Evolutionary conservation across 495 filamentous ascomycete species (phyloP).

Genomic region (Choiromyces venosus): DNA sequence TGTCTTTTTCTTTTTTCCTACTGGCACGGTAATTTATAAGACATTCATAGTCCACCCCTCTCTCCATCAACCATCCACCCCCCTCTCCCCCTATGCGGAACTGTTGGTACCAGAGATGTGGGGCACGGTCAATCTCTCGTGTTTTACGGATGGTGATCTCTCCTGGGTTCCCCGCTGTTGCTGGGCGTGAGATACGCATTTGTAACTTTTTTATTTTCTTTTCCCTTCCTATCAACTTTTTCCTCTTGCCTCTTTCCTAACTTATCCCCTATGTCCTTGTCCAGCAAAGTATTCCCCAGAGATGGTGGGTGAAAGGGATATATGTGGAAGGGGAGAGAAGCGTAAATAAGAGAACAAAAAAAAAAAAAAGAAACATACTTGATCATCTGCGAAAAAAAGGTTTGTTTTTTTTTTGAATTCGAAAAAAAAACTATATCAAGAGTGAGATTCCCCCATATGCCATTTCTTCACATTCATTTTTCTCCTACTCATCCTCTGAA

Average conservation of each 20-base stretch:
- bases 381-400: conserved; percentile 20
- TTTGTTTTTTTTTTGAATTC: too few species aligned
- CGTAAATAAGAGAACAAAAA: not conserved
- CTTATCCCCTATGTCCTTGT: conserved; percentile 2
- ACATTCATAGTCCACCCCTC: not conserved
- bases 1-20: not conserved
- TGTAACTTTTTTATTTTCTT: conserved; percentile 7
- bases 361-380: conserved; percentile 9
- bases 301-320: conserved; percentile 1
- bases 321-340: not conserved
- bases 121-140: conserved; percentile 37
- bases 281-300: conserved; percentile 19
- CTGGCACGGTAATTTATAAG: not conserved
- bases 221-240: not conserved
- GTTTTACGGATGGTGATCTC: conserved; percentile 37
- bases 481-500: conserved; percentile 16
- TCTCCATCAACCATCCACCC: not conserved
- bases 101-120: conserved; percentile 35
- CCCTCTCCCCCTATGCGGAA: not conserved
- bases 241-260: not conserved
- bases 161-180: conserved; percentile 24
- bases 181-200: conserved; percentile 31
- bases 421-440: conserved; percentile 29
- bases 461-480: conserved; percentile 4
- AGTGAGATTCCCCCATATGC: conserved; percentile 21